Percentiles rank a stretch among this genome's conserved stretches.
These are phyloP conservation scores for Mollisiaceae sp. DNA, from an alignment of 2,329 filamentous ascomycete species.

Conservation along the genomic window DNA sequence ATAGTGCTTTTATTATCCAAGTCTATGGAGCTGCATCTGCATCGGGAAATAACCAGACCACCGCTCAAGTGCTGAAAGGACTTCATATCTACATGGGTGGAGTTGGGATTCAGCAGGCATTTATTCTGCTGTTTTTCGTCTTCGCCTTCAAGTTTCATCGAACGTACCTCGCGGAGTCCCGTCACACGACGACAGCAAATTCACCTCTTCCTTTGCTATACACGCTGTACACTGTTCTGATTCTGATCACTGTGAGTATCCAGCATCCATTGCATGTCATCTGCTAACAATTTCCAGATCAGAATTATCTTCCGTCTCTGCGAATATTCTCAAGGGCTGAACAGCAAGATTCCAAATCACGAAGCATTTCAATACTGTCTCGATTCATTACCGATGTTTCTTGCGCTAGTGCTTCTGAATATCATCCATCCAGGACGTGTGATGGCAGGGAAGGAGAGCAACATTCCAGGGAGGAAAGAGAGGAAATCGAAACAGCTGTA, in stretches of 20 bases:
- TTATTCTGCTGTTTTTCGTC: slow-evolving; percentile 51
- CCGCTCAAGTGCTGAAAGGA: slow-evolving; percentile 29
- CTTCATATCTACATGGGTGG: slow-evolving; percentile 56
- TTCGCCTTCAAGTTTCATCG: slow-evolving; percentile 48
- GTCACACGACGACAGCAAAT: neutral
- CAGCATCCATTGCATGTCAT: neutral
- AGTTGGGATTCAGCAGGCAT: slow-evolving; percentile 54
- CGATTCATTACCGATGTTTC: slow-evolving; percentile 46
- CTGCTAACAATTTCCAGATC: slow-evolving; percentile 34
- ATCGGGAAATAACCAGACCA: slow-evolving; percentile 43
- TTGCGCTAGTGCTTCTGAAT: slow-evolving; percentile 44
- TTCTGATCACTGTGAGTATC: slow-evolving; percentile 44
- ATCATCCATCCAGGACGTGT: slow-evolving; percentile 44
- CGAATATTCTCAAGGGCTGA: slow-evolving; percentile 53
- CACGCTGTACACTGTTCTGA: slow-evolving; percentile 45
- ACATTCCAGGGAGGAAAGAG: slow-evolving; percentile 35
- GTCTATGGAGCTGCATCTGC: slow-evolving; percentile 36
- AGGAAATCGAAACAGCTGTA: slow-evolving; percentile 13
- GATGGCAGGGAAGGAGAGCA: slow-evolving; percentile 39
- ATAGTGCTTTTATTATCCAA: slow-evolving; percentile 36
- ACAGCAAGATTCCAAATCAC: slow-evolving; percentile 40
- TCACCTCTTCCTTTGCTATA: slow-evolving; percentile 34
- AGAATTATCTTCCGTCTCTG: slow-evolving; percentile 61
- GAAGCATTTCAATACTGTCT: slow-evolving; percentile 44
- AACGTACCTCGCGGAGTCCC: slow-evolving; percentile 11